Evolutionary conservation across 257 asterid species (phyloP), one percentile per base, ranked within the genome.

Genomic region (Rauvolfia tetraphylla): DNA sequence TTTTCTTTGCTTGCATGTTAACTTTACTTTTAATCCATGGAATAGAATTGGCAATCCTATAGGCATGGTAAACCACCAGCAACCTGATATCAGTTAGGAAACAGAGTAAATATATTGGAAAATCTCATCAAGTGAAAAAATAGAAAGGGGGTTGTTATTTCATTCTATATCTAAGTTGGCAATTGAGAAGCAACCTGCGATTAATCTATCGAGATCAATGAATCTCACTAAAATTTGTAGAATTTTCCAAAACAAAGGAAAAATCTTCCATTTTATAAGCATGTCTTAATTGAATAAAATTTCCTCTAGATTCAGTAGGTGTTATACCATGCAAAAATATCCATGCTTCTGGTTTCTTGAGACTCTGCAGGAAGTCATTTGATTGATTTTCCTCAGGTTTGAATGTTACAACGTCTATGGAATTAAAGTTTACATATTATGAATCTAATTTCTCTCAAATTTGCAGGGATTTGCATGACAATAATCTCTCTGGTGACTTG

Each of bases 401-500:
- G 10, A 27, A 25, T 27, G 31, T 58, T 61, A 29, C 59, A 36
- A 31, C 56, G 20, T 36, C 3, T 67, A 14, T 46, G 38, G 41
- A 15, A 18, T 54, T 20, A 11, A 33, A 33, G 13, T 39, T 49
- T 31, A 31, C 42, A 71, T 33, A 71, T 71, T 23, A 72, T 72
- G 44, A 29, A 48, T 44, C 56, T 49, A 41, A 25, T 38, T 25
- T 58, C n/a, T 41, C 57, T 59, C 69, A 14, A 25, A 73, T 39
- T 42, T 81, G 75, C 93, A 94, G 98, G 89, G 95, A 94, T 78
- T 84, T 94, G 80, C 91, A 85, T 10, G 78, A 88, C 39, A 94
- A 94, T 86, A 84, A 79, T 78, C 83, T 94, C 6, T 83, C 90
- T 4, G 97, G 97, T 59, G 80, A 56, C 23, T 78, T 94, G 69